Percentiles rank a stretch among this genome's conserved stretches.
Evolutionary conservation across 805 yeast species (phyloP).

Genomic region (Myxozyma sirexii): DNA sequence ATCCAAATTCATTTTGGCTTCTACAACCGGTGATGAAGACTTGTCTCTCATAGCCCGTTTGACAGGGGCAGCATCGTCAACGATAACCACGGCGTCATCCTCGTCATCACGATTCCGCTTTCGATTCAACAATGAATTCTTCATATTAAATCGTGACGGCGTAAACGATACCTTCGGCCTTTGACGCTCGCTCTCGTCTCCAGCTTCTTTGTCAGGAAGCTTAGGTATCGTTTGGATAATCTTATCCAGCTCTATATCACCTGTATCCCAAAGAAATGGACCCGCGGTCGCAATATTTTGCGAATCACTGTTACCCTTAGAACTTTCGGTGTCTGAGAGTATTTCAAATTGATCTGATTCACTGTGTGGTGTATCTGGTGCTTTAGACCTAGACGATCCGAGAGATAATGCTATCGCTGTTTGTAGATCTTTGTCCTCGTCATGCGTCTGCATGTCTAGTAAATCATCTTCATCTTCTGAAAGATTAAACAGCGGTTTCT

Average conservation of each 20-base stretch:
- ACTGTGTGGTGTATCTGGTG: too few species aligned
- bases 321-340: not conserved
- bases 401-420: slow-evolving; percentile 21
- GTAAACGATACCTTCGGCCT: not conserved
- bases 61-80: not conserved
- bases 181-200: slow-evolving; percentile 2
- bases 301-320: slow-evolving; percentile 10
- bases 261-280: slow-evolving; percentile 24
- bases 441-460: not conserved
- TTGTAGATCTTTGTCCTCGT: slow-evolving; percentile 26
- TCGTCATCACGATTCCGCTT: slow-evolving; percentile 12
- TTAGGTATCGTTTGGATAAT: slow-evolving; percentile 24
- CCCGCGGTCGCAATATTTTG: slow-evolving; percentile 20
- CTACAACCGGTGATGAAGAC: not conserved
- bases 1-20: not conserved
- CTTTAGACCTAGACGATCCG: not conserved
- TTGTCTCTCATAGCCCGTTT: slow-evolving; percentile 3
- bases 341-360: not conserved
- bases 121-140: slow-evolving; percentile 17
- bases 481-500: slow-evolving; percentile 19
- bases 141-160: slow-evolving; percentile 23
- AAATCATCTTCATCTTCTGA: slow-evolving; percentile 16
- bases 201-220: slow-evolving; percentile 6
- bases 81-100: not conserved
- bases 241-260: slow-evolving; percentile 11